Base-by-base conservation (phyloP, 2,329 filamentous ascomycete species). In the Cladophialophora chaetospira region DNA sequence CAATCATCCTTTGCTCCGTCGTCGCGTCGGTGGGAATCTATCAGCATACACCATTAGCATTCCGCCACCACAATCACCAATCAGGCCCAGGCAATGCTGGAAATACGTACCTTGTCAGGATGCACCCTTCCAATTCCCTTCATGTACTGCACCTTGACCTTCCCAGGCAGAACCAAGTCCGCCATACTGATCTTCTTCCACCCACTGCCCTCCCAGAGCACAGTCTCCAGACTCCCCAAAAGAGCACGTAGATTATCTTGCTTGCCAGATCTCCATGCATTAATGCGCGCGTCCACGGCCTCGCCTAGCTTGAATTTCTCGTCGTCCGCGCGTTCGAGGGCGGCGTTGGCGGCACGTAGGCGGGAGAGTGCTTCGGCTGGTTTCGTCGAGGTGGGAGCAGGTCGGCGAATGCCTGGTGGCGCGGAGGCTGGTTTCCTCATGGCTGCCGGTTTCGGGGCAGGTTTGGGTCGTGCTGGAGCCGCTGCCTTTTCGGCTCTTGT, bases 101-200 rank as follows among this genome's bases (percentile, higher is more conserved):
- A 28, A 31, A 11, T 21, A 58, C 57, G 58, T 80, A 97, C 94
- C 88, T 99, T 99, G 73, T 99, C 94, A 59, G 94, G 94, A 80
- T 99, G 94, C 66, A 94, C 94, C 80, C 97, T 97, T 9, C 88
- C 90, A 81, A 99, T 97, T 4, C 93, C 94, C 82, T 96, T 97
- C 94, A 99, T 97, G 71, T 99, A 99, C 58, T 89, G 81, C 63
- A 99, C 88, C 83, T 99, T 99, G 72, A 97, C 94, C 79, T 93
- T 96, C 65, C 89, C 91, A 29, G 91, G 86, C 81, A 96, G 83
- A 50, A 99, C 88, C 65, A 99, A 74, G 76, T 99, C 94, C 63
- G 92, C 88, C 84, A 99, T 85, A 28, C 91, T 91, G 55, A 97
- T 87, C 78, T 95, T 96, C 78, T 96, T 97, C 94, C 94, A 99